Base-by-base conservation (phyloP, 2,329 filamentous ascomycete species). In the Falciphora oryzae region DNA sequence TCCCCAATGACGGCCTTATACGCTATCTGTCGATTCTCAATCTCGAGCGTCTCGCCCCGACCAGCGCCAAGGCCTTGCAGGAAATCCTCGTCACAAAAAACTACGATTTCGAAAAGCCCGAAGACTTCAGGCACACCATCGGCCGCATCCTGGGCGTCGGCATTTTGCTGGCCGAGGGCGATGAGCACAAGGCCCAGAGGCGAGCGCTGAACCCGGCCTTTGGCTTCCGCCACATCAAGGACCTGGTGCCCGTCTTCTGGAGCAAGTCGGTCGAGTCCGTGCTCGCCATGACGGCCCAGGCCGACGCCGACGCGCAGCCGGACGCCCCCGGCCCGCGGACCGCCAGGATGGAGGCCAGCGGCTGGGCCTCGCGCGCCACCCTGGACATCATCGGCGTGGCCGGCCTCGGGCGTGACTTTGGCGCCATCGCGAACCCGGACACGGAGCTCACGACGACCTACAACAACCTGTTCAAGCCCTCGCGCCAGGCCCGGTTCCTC, bases 171-270 rank as follows among this genome's bases (percentile, higher is more conserved):
- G 90, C 92, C 2, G 93, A 97, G 75, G 93, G 93, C n/a, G 91
- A 96, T 16, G 91, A 93, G 71, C 94, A 97, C 75, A 95, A 90
- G 78, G 79, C 85, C 70, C 90, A 93, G 77, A 84, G 93, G 60
- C 93, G 90, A 73, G 87, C 89, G 65, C 83, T 96, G 25, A 86
- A 89, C 78, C 92, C 92, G 0, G 91, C 92, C 2, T 97, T 97
- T 74, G 83, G 87, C n/a, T 96, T 92, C 72, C 85, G 92, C 28
- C 91, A 96, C 71, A 81, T 96, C 73, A 96, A 95, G 73, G 85
- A 94, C 66, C 78, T 97, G 18, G 95, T 96, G 70, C 89, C 92
- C 0, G 78, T 90, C 7, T 96, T 97, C 75, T 97, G 92, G 92
- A 71, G 77, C 27, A 96, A 96, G 76, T 84, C 88, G 0, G 75